A percentile compares a stretch with the other conserved stretches of the same genome.
Conservation (phyloP, 2,329 filamentous ascomycete genomes). For the Dactylellina sp. region DNA sequence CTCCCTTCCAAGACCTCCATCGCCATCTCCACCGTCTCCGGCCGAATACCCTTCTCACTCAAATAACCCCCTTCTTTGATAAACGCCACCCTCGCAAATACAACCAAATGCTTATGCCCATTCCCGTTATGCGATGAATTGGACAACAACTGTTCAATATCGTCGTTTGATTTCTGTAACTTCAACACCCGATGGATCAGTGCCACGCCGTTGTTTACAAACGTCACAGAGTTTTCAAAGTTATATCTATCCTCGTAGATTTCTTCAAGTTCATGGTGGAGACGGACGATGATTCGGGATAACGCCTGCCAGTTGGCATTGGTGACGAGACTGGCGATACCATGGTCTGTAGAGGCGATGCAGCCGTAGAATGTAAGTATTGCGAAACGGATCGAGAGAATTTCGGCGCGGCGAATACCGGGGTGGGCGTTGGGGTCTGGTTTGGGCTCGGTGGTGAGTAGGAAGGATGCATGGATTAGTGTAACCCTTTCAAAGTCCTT, state of each 20-base stretch:
- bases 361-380: slow-evolving; percentile 49
- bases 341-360: slow-evolving; percentile 45
- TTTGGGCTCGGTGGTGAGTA: slow-evolving; percentile 51
- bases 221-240: slow-evolving; percentile 18
- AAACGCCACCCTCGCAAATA: slow-evolving; percentile 51
- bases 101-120: slow-evolving; percentile 48
- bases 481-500: slow-evolving; percentile 49
- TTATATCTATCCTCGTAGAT: slow-evolving; percentile 41
- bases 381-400: slow-evolving; percentile 27
- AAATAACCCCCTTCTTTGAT: slow-evolving; percentile 29
- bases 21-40: slow-evolving; percentile 46
- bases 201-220: slow-evolving; percentile 45
- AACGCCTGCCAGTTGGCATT: slow-evolving; percentile 52
- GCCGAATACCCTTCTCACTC: slow-evolving; percentile 17
- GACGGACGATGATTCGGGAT: slow-evolving; percentile 34
- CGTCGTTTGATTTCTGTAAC: slow-evolving; percentile 32
- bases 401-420: slow-evolving; percentile 40
- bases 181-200: slow-evolving; percentile 52
- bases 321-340: slow-evolving; percentile 36
- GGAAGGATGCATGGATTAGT: slow-evolving; percentile 50
- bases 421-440: slow-evolving; percentile 9
- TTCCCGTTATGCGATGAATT: slow-evolving; percentile 46
- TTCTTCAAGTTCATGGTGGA: slow-evolving; percentile 44
- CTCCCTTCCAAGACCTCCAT: slow-evolving; percentile 52
- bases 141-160: slow-evolving; percentile 27